Percentiles rank a stretch among this genome's conserved stretches.
Evolutionary conservation across 441 rosid genomes (phyloP).

Genomic region (Eutrema salsugineum): DNA sequence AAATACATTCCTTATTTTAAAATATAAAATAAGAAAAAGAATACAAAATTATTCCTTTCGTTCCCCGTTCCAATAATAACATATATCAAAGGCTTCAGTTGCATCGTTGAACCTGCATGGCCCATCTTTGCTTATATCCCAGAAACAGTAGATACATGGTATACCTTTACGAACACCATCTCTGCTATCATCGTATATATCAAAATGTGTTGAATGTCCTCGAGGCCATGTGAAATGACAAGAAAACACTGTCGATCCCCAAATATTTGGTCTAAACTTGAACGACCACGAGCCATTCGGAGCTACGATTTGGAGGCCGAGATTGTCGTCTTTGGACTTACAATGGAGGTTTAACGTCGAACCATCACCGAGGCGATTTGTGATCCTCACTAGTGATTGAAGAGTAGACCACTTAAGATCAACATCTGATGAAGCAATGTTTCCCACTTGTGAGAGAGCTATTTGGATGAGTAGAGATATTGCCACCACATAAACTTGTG

Average conservation of each 20-base stretch:
- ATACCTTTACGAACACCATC: neutral
- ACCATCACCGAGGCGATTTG: slow-evolving; percentile 26
- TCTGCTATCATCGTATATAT: slow-evolving; percentile 23
- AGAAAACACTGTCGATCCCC: neutral
- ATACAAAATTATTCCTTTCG: neutral
- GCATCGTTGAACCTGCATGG: slow-evolving; percentile 8
- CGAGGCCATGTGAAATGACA: slow-evolving; percentile 21
- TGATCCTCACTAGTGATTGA: slow-evolving; percentile 9
- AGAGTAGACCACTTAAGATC: neutral
- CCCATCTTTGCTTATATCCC: slow-evolving; percentile 17
- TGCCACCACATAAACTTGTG: neutral
- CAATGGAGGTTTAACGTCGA: slow-evolving; percentile 17
- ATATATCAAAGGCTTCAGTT: neutral
- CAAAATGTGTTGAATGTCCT: neutral
- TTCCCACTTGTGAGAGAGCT: neutral
- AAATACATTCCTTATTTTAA: too few relatives aligned
- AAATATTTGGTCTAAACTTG: slow-evolving; percentile 13
- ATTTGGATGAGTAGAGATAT: slow-evolving; percentile 12
- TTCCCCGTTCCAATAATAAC: slow-evolving; percentile 21
- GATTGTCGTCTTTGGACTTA: slow-evolving; percentile 10
- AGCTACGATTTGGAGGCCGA: slow-evolving; percentile 3
- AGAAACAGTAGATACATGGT: slow-evolving; percentile 16
- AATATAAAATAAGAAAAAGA: neutral
- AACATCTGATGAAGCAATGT: neutral
- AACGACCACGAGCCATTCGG: slow-evolving; percentile 4